Evolutionary conservation across 2,329 filamentous ascomycete genomes (phyloP), one percentile per base, ranked within the genome.

Genomic region (Shiraia sp.): DNA sequence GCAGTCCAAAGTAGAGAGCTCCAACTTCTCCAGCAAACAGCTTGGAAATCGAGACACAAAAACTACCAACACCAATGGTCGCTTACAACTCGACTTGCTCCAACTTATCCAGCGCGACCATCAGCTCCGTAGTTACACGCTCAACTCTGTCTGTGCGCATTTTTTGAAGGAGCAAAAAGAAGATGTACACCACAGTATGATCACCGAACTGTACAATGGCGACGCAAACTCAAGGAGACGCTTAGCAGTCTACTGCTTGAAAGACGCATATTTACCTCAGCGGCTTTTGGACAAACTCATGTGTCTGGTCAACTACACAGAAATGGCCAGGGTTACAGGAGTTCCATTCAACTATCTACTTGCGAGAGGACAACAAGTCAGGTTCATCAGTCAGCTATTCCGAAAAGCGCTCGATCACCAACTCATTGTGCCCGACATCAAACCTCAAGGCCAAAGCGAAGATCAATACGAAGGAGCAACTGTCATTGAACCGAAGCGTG

Each of bases 251-350:
- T 99, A 99, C 75, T 99, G 93, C 72, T 72, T 99, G 53, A 99
- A 99, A 71, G 95, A 99, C 74, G 93, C 93, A 0, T 99, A 96
- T 61, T 78, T 99, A 3, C 93, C 93, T 1, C 91, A 97, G 63
- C 78, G 95, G 45, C 72, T 99, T 36, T 91, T 99, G 85, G 93
- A 99, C 65, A 99, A 99, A 70, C 78, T 99, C 17, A 97, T 95
- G 65, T 97, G 93, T 71, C 77, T 99, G n/a, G 88, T 96, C 72
- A 99, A 99, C 68, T 97, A 97, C 63, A 97, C 93, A 0, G 93
- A 99, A 73, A 99, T 99, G 93, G 92, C 93, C 43, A 93, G 93
- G 82, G 93, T 99, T 72, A 99, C 95, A 17, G 93, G 93, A 58
- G 92, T 99, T 4, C 93, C 93, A 0, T 99, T 99, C 77, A 97